Percentiles rank a stretch among this genome's conserved stretches.
Evolutionary conservation across 129 eudicot species (phyloP).

Genomic region (Tagetes patula): DNA sequence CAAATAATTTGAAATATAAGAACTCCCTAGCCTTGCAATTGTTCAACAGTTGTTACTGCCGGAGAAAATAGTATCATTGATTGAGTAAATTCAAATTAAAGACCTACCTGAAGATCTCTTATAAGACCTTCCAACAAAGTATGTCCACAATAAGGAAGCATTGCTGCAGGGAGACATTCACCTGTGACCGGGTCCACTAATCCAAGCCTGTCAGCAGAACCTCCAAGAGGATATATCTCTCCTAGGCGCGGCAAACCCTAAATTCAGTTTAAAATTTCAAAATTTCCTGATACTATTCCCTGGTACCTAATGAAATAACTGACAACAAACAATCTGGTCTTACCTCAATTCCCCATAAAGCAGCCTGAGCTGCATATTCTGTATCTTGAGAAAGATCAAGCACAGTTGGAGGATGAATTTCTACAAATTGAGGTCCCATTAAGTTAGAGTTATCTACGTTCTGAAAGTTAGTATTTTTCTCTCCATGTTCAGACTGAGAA

Average conservation of each 20-base stretch:
- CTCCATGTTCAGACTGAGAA: slow-evolving; percentile 50
- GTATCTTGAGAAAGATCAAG: slow-evolving; percentile 80
- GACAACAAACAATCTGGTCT: slow-evolving; percentile 16
- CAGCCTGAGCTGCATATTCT: slow-evolving; percentile 91
- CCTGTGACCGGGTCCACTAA: slow-evolving; percentile 81
- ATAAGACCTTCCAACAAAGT: slow-evolving; percentile 96
- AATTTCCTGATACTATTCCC: slow-evolving; percentile 7
- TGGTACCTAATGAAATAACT: slow-evolving; percentile 5
- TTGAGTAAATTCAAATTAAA: slow-evolving; percentile 19
- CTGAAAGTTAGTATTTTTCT: slow-evolving; percentile 41
- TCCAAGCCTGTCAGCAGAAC: slow-evolving; percentile 99
- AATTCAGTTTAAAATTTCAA: slow-evolving; percentile 31
- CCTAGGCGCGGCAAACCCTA: slow-evolving; percentile 97
- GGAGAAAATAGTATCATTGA: slow-evolving; percentile 4
- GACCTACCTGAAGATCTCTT: slow-evolving; percentile 96
- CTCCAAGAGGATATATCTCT: slow-evolving; percentile 99
- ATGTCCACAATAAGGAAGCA: slow-evolving; percentile 93
- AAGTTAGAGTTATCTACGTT: slow-evolving; percentile 46
- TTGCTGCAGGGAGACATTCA: slow-evolving; percentile 99
- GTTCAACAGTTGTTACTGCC: slow-evolving; percentile 22
- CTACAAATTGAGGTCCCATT: slow-evolving; percentile 44
- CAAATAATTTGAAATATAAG: slow-evolving; percentile 82
- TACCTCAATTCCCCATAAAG: slow-evolving; percentile 98
- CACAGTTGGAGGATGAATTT: slow-evolving; percentile 85
- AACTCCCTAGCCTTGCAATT: slow-evolving; percentile 91